Evolutionary conservation across 331 rosid genomes (phyloP).

Genomic region (Quercus lobata): DNA sequence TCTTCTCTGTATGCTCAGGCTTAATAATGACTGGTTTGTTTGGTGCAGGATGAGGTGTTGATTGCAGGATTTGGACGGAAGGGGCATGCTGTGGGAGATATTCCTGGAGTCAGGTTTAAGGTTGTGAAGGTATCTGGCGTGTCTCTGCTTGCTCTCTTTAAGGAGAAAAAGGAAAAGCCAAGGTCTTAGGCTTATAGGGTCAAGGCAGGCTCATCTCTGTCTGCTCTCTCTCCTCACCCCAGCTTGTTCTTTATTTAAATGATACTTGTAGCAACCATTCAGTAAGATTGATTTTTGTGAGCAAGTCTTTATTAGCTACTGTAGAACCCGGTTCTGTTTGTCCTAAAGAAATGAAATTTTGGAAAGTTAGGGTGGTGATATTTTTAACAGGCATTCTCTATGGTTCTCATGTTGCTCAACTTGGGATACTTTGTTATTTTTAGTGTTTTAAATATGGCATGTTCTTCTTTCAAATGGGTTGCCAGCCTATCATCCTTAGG

Average conservation of each 20-base stretch:
- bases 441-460: not conserved
- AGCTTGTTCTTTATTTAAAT: not conserved
- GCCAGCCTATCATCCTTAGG: too few relatives aligned
- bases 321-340: not conserved
- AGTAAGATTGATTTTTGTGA: not conserved
- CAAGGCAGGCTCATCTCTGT: not conserved
- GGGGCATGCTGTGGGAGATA: conserved; percentile 48
- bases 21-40: not conserved
- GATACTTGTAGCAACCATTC: not conserved
- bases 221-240: not conserved
- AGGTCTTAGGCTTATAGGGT: conserved; percentile 19
- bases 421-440: not conserved
- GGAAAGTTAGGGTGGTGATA: not conserved
- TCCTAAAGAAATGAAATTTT: not conserved
- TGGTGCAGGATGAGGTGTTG: conserved; percentile 38
- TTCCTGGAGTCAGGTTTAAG: conserved; percentile 46
- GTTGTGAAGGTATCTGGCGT: conserved; percentile 46
- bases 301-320: not conserved
- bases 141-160: conserved; percentile 38
- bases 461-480: too few relatives aligned
- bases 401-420: not conserved
- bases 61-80: conserved; percentile 43
- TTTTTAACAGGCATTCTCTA: not conserved
- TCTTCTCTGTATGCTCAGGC: not conserved
- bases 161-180: conserved; percentile 48